Base-by-base conservation (phyloP, 2,329 filamentous ascomycete genomes). In the Talaromyces sp. region DNA sequence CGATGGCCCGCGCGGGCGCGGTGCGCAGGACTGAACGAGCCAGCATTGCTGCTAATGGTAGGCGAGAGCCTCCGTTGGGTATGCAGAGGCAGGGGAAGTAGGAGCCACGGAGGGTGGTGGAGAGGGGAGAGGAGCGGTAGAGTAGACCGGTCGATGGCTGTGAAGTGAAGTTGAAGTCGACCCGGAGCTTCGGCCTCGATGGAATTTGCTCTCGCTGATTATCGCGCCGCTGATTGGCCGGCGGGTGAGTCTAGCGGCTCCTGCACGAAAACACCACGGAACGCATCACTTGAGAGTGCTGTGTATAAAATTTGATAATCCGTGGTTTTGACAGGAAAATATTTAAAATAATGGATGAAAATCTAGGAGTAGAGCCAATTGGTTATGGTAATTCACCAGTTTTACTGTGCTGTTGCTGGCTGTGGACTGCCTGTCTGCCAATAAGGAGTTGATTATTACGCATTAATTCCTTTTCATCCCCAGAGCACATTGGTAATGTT, bases 1-100 rank as follows among this genome's bases (percentile, higher is more conserved):
- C 85, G 80, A 88, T 84, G 83, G 88, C 89, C 84, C 92, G 85
- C 75, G 89, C 85, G 87, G 92, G 92, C 86, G 90, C 85, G 79
- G 90, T 88, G 84, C 92, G 92, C 85, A 96, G 82, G 82, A 87
- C 87, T 81, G 92, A 92, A 85, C 92, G 90, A 83, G 91, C 90
- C 86, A 97, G 88, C 93, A 98, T 64, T 54, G 60, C 59, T 97
- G 78, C 80, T 89, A 84, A 70, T 58, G 67, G 71, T 73, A 69
- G 69, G 64, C 67, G 69, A 62, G 55, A 72, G 72, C 75, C 73
- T 75, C 73, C 73, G 68, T 72, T 69, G 68, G 65, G 39, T 55
- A 64, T 64, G 63, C 65, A 61, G 67, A 68, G 61, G 69, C 68
- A 67, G 66, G 69, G 71, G n/a, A 67, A 65, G 68, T 67, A 67